phyloP scores from a whole-genome alignment of 1,139 yeast species.

The Pneumocystis murina region DNA sequence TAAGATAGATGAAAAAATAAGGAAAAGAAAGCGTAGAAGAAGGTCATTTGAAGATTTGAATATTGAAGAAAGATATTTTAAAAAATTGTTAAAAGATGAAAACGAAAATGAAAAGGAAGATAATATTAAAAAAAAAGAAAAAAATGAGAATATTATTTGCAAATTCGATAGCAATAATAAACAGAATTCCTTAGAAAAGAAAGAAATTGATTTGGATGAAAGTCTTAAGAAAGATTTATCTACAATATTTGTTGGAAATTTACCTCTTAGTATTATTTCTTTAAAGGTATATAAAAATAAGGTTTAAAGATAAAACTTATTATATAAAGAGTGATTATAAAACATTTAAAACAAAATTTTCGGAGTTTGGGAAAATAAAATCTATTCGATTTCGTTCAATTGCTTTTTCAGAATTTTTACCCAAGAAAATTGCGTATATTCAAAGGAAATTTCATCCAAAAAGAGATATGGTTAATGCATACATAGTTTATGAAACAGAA shows the following conservation, averaged over 20 bases:
- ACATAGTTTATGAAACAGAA: slow-evolving; percentile 54
- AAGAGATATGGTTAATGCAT: slow-evolving; percentile 75
- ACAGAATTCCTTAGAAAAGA: neutral
- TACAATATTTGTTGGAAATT: slow-evolving; percentile 82
- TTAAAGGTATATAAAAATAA: slow-evolving; percentile 44
- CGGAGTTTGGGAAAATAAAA: slow-evolving; percentile 43
- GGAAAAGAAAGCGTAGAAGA: neutral
- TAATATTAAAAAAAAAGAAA: neutral
- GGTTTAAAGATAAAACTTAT: slow-evolving; percentile 23
- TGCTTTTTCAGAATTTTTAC: slow-evolving; percentile 74
- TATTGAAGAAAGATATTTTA: neutral
- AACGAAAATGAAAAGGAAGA: neutral
- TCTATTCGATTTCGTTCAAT: slow-evolving; percentile 84
- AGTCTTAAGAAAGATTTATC: slow-evolving; percentile 51
- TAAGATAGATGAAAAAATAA: neutral
- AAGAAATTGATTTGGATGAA: neutral
- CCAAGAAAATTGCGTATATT: slow-evolving; percentile 83
- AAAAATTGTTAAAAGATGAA: neutral
- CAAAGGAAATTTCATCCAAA: slow-evolving; percentile 62
- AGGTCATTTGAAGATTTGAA: neutral
- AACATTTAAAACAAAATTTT: slow-evolving; percentile 12
- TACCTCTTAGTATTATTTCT: slow-evolving; percentile 49
- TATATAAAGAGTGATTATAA: slow-evolving; percentile 8
- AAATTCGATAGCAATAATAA: neutral
- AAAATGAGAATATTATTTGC: neutral